Conservation (phyloP, 139 green algal genomes). For the Pleodorina starrii region DNA sequence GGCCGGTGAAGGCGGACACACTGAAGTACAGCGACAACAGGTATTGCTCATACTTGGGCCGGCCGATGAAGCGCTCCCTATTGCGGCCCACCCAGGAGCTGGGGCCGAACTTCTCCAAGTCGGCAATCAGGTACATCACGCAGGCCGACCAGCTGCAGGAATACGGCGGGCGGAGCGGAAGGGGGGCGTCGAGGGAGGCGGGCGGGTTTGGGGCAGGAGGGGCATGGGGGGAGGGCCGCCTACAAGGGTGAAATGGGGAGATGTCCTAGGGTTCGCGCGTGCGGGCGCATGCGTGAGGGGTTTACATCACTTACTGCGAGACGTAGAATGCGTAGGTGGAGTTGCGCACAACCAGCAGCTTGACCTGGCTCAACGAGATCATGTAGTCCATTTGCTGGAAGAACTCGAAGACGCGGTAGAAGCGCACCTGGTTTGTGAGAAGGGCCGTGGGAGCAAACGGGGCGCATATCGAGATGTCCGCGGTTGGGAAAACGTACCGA, state of each 20-base stretch:
- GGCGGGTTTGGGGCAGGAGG: too few relatives aligned
- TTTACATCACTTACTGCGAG: too few relatives aligned
- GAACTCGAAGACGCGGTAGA: conserved; percentile 61
- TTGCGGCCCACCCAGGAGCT: conserved; percentile 44
- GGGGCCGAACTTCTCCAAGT: neutral
- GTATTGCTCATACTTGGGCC: neutral
- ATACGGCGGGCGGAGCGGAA: too few relatives aligned
- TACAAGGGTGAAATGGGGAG: too few relatives aligned
- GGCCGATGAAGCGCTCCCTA: neutral
- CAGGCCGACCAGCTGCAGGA: conserved; percentile 42
- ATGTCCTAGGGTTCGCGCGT: too few relatives aligned
- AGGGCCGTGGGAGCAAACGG: too few relatives aligned
- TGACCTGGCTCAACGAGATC: conserved; percentile 14
- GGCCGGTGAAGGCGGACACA: neutral
- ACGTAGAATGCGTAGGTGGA: conserved; percentile 41
- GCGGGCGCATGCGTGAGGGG: too few relatives aligned
- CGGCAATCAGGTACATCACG: conserved; percentile 32
- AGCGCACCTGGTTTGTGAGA: conserved; percentile 45
- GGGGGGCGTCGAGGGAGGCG: too few relatives aligned
- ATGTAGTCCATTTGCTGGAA: conserved; percentile 51
- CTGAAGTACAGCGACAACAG: conserved; percentile 32
- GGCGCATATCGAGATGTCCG: too few relatives aligned
- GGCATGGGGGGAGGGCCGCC: too few relatives aligned
- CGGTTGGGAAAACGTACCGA: too few relatives aligned
- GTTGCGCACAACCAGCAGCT: conserved; percentile 26